A percentile compares a stretch with the other conserved stretches of the same genome.
These are phyloP conservation scores for Populus deltoides DNA, from an alignment of 345 rosid genomes.

Conservation along the genomic window DNA sequence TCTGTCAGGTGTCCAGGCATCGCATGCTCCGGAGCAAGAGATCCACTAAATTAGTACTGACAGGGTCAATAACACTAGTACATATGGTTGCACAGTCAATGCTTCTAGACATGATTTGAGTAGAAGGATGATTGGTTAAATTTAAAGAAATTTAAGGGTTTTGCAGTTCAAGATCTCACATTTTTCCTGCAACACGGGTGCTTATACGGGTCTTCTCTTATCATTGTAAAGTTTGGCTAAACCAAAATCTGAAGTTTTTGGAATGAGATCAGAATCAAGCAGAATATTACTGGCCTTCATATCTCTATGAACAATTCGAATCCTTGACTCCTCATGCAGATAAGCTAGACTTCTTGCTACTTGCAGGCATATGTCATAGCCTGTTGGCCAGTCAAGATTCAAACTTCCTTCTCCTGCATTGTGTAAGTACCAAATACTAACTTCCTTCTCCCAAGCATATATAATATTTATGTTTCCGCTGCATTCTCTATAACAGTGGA, in stretches of 20 bases:
- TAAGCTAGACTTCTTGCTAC: slow-evolving; percentile 58
- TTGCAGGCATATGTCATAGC: slow-evolving; percentile 48
- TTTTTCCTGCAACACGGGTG: slow-evolving; percentile 59
- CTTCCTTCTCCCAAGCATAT: slow-evolving; percentile 28
- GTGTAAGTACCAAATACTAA: not conserved
- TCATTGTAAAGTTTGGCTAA: slow-evolving; percentile 62
- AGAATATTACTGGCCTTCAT: slow-evolving; percentile 51
- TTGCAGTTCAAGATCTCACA: slow-evolving; percentile 30
- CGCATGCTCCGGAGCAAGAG: slow-evolving; percentile 73
- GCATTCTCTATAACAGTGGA: not conserved
- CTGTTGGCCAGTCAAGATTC: slow-evolving; percentile 41
- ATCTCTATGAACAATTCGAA: slow-evolving; percentile 55
- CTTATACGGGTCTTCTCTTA: slow-evolving; percentile 51
- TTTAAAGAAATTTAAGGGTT: too few relatives aligned
- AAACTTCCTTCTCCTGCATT: slow-evolving; percentile 36
- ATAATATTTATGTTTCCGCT: not conserved
- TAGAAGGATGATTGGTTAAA: not conserved
- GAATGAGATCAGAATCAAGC: slow-evolving; percentile 46
- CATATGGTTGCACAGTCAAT: not conserved
- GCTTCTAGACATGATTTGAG: not conserved
- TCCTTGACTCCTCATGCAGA: slow-evolving; percentile 64
- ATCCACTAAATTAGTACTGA: slow-evolving; percentile 37
- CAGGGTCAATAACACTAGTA: not conserved
- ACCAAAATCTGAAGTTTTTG: slow-evolving; percentile 64
- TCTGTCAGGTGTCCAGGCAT: slow-evolving; percentile 72